Evolutionary conservation across 345 rosid species (phyloP).

Genomic region (Lenwebbia sp.): DNA sequence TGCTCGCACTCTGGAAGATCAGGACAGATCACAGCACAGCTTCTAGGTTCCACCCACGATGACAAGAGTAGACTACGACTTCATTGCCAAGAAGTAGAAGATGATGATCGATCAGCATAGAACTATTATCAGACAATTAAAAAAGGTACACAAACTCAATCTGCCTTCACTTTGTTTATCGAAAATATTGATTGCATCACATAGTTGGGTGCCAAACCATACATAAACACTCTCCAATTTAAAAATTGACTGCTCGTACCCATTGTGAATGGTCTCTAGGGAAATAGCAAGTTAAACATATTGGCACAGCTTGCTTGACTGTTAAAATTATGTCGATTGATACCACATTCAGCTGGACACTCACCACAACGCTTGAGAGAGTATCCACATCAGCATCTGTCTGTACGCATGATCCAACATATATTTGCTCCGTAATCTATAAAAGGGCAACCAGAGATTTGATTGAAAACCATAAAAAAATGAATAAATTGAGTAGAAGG

Average conservation of each 20-base stretch:
- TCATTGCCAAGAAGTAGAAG: background rate
- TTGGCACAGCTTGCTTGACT: background rate
- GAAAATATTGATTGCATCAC: background rate
- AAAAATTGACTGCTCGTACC: background rate
- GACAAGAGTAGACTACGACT: background rate
- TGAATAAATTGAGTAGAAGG: background rate
- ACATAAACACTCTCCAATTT: background rate
- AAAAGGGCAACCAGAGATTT: background rate
- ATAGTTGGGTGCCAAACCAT: background rate
- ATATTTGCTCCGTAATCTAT: conserved; percentile 86
- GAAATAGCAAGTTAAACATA: background rate
- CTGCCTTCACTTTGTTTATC: background rate
- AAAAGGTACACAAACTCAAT: background rate
- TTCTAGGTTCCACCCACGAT: background rate
- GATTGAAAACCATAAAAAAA: background rate
- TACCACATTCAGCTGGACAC: conserved; percentile 5
- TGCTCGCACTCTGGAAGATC: background rate
- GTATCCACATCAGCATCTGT: conserved; percentile 65
- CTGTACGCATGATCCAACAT: conserved; percentile 86
- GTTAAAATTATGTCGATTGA: background rate
- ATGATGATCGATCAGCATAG: background rate
- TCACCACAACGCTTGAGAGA: conserved; percentile 44
- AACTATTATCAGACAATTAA: background rate
- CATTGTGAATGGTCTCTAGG: background rate
- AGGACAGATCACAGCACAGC: background rate